Evolutionary conservation across 805 yeast species (phyloP).

Genomic region (Nadsonia fulvescens): DNA sequence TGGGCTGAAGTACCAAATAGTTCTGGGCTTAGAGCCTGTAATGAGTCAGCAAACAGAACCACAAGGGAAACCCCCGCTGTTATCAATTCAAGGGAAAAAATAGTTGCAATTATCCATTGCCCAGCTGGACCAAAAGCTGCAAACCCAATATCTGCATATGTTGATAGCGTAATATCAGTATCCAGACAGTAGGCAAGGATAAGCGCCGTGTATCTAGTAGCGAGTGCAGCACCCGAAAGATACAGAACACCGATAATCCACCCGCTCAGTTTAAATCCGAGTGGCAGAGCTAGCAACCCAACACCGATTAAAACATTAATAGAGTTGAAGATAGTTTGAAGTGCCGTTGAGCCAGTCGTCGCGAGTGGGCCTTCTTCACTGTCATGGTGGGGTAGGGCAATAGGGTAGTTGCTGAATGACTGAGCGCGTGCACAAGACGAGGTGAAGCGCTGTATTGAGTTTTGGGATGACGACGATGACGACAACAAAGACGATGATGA

Average conservation of each 20-base stretch:
- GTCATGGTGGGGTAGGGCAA: no score
- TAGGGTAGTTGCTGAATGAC: no score
- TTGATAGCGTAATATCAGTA: slow-evolving; percentile 59
- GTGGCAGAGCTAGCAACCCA: slow-evolving; percentile 48
- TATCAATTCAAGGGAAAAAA: slow-evolving; percentile 58
- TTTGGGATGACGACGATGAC: no score
- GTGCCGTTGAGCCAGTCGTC: slow-evolving; percentile 40
- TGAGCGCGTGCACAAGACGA: no score
- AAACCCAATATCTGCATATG: slow-evolving; percentile 76
- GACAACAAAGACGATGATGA: no score
- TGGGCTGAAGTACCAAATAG: slow-evolving; percentile 26
- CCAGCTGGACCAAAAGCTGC: slow-evolving; percentile 67
- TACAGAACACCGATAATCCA: slow-evolving; percentile 42
- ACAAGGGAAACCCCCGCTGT: slow-evolving; percentile 75
- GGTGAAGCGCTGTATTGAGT: no score
- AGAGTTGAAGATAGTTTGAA: slow-evolving; percentile 51
- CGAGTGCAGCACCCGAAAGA: slow-evolving; percentile 38
- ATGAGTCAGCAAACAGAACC: slow-evolving; percentile 69
- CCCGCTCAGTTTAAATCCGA: slow-evolving; percentile 46
- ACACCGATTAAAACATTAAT: slow-evolving; percentile 52
- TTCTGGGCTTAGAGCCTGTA: slow-evolving; percentile 44
- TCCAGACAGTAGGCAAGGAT: slow-evolving; percentile 58
- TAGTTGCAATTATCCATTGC: slow-evolving; percentile 47
- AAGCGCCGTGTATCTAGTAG: slow-evolving; percentile 62
- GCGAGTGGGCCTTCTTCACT: no score